These are phyloP conservation scores for Chytridium lagenaria DNA, from an alignment of 371 early-diverging fungal species.

Conservation along the genomic window DNA sequence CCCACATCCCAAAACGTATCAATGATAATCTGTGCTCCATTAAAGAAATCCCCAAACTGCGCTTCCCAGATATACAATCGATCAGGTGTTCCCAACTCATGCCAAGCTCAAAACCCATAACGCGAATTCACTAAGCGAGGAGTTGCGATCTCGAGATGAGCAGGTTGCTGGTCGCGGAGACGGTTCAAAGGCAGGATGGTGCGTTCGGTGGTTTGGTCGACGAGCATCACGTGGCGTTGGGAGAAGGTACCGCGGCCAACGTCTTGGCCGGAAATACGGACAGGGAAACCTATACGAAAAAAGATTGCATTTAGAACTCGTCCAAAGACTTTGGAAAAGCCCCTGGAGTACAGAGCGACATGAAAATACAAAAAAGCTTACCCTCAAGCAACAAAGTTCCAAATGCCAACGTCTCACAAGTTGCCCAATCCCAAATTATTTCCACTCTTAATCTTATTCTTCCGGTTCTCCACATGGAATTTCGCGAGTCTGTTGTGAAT, in stretches of 20 bases:
- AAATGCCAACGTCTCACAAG: constrained; percentile 93
- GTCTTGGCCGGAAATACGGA: constrained; percentile 96
- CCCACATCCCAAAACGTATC: constrained; percentile 88
- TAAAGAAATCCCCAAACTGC: constrained; percentile 98
- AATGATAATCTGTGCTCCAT: constrained; percentile 94
- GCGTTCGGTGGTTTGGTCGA: constrained; percentile 76
- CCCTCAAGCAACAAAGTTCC: constrained; percentile 85
- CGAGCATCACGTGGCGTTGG: constrained; percentile 92
- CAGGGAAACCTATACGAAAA: constrained; percentile 60
- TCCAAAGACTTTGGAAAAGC: neutral
- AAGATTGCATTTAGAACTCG: neutral
- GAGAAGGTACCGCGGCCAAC: constrained; percentile 98
- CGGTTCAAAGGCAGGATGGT: constrained; percentile 83
- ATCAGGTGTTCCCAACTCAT: constrained; percentile 83
- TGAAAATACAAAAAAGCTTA: neutral
- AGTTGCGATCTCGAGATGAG: constrained; percentile 89
- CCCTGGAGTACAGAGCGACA: neutral
- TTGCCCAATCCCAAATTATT: constrained; percentile 91
- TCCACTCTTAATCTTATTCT: constrained; percentile 70
- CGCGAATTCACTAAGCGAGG: constrained; percentile 88
- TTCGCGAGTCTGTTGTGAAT: constrained; percentile 87
- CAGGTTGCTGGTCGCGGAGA: constrained; percentile 48
- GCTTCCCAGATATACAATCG: constrained; percentile 94
- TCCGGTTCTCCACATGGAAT: constrained; percentile 83
- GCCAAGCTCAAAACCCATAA: constrained; percentile 95